Percentiles rank a stretch among this genome's conserved stretches.
Evolutionary conservation across 495 filamentous ascomycete genomes (phyloP).

Genomic region (Neurospora sp.): DNA sequence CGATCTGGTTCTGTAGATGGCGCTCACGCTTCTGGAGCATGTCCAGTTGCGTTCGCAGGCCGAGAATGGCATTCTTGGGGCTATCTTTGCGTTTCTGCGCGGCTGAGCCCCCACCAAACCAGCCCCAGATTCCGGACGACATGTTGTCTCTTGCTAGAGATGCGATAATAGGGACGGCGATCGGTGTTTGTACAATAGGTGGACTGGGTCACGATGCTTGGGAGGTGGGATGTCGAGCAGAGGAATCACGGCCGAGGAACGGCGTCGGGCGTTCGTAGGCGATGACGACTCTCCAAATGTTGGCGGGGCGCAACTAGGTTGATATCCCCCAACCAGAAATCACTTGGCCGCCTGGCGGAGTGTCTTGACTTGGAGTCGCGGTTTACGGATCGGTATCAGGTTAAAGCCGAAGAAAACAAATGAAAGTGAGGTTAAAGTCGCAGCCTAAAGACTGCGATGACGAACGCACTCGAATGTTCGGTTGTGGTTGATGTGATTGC

Average conservation of each 20-base stretch:
- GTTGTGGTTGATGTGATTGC: conserved; percentile 10
- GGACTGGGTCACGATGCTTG: background rate
- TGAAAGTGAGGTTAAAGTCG: background rate
- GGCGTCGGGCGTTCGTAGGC: conserved; percentile 1
- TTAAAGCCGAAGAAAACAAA: background rate
- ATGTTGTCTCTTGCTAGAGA: conserved; percentile 20
- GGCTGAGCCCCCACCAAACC: conserved; percentile 66
- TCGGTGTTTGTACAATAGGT: background rate
- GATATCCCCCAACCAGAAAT: background rate
- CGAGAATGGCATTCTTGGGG: conserved; percentile 93
- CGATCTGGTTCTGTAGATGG: conserved; percentile 82
- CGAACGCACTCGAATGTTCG: background rate
- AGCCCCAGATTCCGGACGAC: conserved; percentile 66
- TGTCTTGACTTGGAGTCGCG: background rate
- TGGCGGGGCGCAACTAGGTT: conserved; percentile 17
- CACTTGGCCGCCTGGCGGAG: background rate
- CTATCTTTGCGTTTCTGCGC: conserved; percentile 81
- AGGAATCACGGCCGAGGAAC: background rate
- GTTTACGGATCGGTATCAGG: background rate
- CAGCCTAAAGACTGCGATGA: background rate
- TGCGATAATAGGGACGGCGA: background rate
- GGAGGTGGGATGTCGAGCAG: background rate
- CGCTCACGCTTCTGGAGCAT: conserved; percentile 96
- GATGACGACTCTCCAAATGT: conserved; percentile 22
- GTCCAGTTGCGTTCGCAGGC: conserved; percentile 77